Percentiles rank a stretch among this genome's conserved stretches.
phyloP scores from a whole-genome alignment of 257 asterid species.

The Ballota nigra region DNA sequence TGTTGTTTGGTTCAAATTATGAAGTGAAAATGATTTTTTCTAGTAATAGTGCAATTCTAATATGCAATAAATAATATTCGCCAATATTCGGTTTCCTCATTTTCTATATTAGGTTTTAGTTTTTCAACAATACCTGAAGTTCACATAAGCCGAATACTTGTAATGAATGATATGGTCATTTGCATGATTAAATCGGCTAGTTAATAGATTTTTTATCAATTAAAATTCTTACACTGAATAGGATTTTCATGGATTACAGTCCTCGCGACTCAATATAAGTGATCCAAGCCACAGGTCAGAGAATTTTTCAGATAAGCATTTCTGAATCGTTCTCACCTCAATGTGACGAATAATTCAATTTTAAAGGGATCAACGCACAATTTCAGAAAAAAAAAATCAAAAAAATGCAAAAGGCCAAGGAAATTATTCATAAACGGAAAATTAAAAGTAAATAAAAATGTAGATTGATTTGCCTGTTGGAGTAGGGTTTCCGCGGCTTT shows the following conservation, averaged over 20 bases:
- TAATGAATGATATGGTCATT: neutral
- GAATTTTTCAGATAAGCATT: neutral
- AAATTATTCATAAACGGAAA: neutral
- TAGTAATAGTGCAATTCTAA: neutral
- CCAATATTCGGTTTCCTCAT: neutral
- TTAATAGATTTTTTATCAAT: neutral
- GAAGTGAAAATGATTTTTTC: neutral
- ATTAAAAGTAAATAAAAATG: conserved; percentile 3
- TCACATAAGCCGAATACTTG: neutral
- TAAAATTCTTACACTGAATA: neutral
- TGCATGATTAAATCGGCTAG: neutral
- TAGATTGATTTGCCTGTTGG: conserved; percentile 59
- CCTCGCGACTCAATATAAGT: neutral
- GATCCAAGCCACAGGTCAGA: neutral
- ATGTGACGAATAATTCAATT: conserved; percentile 5
- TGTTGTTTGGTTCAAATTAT: neutral
- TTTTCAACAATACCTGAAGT: neutral
- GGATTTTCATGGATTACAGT: neutral
- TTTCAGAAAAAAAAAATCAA: neutral
- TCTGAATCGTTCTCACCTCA: neutral
- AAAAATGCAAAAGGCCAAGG: neutral
- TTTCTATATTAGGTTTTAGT: neutral
- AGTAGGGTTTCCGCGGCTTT: conserved; percentile 93
- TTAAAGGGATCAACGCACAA: conserved; percentile 2
- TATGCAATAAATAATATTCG: neutral